Conservation (phyloP, 163 green algal species). For the Picocystis sp. region DNA sequence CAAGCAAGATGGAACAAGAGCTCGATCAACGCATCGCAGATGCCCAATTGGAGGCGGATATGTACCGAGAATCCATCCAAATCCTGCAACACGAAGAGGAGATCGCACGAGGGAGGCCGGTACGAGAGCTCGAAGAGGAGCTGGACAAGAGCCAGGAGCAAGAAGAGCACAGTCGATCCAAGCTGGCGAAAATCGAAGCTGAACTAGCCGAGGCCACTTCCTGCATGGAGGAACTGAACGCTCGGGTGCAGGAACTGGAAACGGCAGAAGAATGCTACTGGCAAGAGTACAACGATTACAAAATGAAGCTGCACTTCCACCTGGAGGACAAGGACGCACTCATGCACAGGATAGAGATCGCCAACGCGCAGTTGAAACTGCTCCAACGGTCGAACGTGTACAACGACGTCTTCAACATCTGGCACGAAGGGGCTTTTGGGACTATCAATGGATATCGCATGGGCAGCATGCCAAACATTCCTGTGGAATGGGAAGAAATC, state of each 20-base stretch:
- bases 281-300: slow-evolving; percentile 66
- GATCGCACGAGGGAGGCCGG: too few species aligned
- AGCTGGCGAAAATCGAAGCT: slow-evolving; percentile 9
- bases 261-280: slow-evolving; percentile 23
- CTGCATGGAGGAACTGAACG: slow-evolving; percentile 24
- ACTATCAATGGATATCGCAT: slow-evolving; percentile 81
- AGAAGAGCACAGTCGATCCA: too few species aligned
- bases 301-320: slow-evolving; percentile 40
- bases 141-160: too few species aligned
- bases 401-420: slow-evolving; percentile 84
- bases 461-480: slow-evolving; percentile 43
- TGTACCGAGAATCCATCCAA: too few species aligned
- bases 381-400: slow-evolving; percentile 65
- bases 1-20: too few species aligned
- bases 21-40: too few species aligned
- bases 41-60: too few species aligned
- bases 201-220: slow-evolving; percentile 18
- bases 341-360: slow-evolving; percentile 47
- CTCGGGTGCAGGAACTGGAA: slow-evolving; percentile 5
- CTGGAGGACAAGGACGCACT: slow-evolving; percentile 63
- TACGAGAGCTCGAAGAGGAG: too few species aligned
- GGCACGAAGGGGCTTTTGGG: slow-evolving; percentile 69
- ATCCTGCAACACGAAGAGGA: too few species aligned
- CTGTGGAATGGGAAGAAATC: slow-evolving; percentile 93
- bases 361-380: slow-evolving; percentile 43